phyloP scores from a whole-genome alignment of 306 rosid species.

The Vicia villosa region DNA sequence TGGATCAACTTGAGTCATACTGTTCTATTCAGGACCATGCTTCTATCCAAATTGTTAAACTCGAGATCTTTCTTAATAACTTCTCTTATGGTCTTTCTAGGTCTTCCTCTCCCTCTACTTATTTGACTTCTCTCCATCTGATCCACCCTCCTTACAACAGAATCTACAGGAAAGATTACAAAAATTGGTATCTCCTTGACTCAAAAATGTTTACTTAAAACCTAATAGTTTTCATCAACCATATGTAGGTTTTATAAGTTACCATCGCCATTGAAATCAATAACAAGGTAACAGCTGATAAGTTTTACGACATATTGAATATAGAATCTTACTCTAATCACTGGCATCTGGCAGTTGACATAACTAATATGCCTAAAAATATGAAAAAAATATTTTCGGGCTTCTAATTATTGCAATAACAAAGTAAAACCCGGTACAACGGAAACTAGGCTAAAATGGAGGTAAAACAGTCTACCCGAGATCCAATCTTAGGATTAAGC shows the following conservation, averaged over 20 bases:
- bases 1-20: no score
- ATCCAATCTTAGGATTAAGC: not conserved
- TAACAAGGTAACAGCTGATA: constrained; percentile 23
- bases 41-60: no score
- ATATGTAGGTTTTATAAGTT: constrained; percentile 19
- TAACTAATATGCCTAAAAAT: constrained; percentile 7
- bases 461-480: not conserved
- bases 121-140: no score
- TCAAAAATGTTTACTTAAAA: constrained; percentile 1
- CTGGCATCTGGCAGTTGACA: constrained; percentile 11
- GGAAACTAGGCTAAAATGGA: not conserved
- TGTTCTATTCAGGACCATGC: no score
- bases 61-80: no score
- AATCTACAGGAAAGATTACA: not conserved
- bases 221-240: constrained; percentile 12
- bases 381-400: constrained; percentile 16
- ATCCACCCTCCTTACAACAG: no score
- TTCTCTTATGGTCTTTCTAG: no score
- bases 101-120: no score
- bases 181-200: constrained; percentile 3
- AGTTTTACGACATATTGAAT: constrained; percentile 18
- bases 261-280: not conserved
- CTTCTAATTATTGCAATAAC: not conserved
- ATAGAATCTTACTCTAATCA: not conserved
- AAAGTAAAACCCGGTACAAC: not conserved